A percentile compares a stretch with the other conserved stretches of the same genome.
Evolutionary conservation across 1,139 yeast genomes (phyloP).

Genomic region (Debaryomyces sp.): DNA sequence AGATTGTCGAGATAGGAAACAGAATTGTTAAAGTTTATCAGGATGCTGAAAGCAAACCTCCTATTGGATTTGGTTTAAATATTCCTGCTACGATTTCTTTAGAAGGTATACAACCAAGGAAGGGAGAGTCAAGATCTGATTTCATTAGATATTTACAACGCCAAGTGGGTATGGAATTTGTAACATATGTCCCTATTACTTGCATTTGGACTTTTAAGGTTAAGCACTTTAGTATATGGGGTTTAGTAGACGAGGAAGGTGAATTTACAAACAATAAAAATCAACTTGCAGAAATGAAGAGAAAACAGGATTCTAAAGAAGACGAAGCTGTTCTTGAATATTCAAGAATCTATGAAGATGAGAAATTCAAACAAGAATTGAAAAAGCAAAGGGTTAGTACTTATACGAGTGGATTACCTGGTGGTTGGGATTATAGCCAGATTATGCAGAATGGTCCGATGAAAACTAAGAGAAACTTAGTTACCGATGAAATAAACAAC

Average conservation of each 20-base stretch:
- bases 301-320: constrained; percentile 33
- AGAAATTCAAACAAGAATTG: constrained; percentile 31
- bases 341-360: constrained; percentile 32
- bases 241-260: constrained; percentile 69
- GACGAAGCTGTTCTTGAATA: constrained; percentile 28
- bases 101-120: constrained; percentile 61
- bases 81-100: constrained; percentile 83
- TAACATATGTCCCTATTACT: constrained; percentile 77
- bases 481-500: constrained; percentile 30
- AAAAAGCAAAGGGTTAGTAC: constrained; percentile 37
- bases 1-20: constrained; percentile 57
- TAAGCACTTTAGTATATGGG: constrained; percentile 94
- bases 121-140: constrained; percentile 26
- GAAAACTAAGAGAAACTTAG: constrained; percentile 26
- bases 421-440: constrained; percentile 32
- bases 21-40: constrained; percentile 70
- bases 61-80: constrained; percentile 74
- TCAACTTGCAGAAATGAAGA: constrained; percentile 24
- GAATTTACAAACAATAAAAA: constrained; percentile 28
- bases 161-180: constrained; percentile 68
- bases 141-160: constrained; percentile 54
- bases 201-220: constrained; percentile 83
- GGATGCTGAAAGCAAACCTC: constrained; percentile 55
- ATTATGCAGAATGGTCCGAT: constrained; percentile 25
- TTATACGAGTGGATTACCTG: constrained; percentile 39